These are phyloP conservation scores for Gnomoniopsis smithogilvyi DNA, from an alignment of 2,329 filamentous ascomycete genomes.

Conservation along the genomic window DNA sequence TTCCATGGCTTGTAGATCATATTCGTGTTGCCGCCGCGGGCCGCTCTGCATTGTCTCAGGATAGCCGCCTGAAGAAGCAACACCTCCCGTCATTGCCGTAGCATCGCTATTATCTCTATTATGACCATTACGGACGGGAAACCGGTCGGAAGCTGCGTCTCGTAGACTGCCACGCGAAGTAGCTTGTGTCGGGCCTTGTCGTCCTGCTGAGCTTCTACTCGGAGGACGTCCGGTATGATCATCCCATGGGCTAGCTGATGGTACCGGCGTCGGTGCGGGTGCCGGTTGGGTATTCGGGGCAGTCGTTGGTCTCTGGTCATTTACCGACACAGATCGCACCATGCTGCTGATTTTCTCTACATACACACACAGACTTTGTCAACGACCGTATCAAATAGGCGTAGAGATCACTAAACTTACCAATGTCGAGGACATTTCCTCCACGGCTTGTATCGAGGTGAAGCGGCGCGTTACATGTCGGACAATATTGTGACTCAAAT, in stretches of 20 bases:
- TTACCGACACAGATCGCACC: constrained; percentile 74
- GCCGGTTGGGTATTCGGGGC: constrained; percentile 51
- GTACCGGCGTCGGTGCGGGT: constrained; percentile 51
- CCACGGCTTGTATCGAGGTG: constrained; percentile 90
- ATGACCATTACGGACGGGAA: constrained; percentile 50
- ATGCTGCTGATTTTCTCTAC: constrained; percentile 93
- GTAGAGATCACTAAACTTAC: constrained; percentile 43
- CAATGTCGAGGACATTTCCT: constrained; percentile 88
- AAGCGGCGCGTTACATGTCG: constrained; percentile 86
- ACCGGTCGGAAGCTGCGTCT: constrained; percentile 47
- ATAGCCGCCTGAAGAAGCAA: constrained; percentile 75
- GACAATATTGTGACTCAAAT: constrained; percentile 90
- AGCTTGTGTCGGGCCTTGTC: constrained; percentile 28
- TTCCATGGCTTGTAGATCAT: constrained; percentile 95
- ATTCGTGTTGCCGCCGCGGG: constrained; percentile 74
- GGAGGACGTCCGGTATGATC: constrained; percentile 52
- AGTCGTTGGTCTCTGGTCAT: constrained; percentile 55
- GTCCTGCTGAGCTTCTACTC: constrained; percentile 44
- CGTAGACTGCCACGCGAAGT: constrained; percentile 38
- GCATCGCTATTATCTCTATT: constrained; percentile 75
- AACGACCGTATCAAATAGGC: constrained; percentile 1
- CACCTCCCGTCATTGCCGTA: constrained; percentile 68
- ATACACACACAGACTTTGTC: constrained; percentile 24
- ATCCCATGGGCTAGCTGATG: constrained; percentile 60
- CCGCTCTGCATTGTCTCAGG: constrained; percentile 70